Conservation (phyloP, 257 asterid species). For the Ligustrum vulgare region DNA sequence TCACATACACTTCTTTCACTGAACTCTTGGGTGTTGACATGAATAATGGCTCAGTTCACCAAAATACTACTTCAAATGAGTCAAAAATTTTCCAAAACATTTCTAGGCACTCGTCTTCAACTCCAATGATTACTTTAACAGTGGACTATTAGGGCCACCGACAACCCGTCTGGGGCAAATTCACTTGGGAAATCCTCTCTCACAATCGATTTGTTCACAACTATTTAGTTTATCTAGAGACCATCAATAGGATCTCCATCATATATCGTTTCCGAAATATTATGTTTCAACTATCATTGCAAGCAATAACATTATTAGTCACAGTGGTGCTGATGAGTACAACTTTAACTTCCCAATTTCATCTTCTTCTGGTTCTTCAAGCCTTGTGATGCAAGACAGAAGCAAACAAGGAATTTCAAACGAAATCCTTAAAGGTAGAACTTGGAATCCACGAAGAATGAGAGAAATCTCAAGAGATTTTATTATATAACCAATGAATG, state of each 20-base stretch:
- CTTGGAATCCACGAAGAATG: no score
- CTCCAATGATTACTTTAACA: slow-evolving; percentile 44
- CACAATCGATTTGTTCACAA: slow-evolving; percentile 35
- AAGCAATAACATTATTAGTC: neutral
- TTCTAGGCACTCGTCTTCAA: slow-evolving; percentile 41
- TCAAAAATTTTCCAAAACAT: slow-evolving; percentile 36
- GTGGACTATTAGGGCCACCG: slow-evolving; percentile 38
- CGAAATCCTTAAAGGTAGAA: no score
- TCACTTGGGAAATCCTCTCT: slow-evolving; percentile 28
- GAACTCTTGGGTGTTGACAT: slow-evolving; percentile 52
- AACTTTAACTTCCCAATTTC: slow-evolving; percentile 53
- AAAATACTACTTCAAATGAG: slow-evolving; percentile 20
- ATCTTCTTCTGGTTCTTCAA: slow-evolving; percentile 36
- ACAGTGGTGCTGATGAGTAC: slow-evolving; percentile 28
- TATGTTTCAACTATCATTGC: slow-evolving; percentile 26
- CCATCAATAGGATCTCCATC: slow-evolving; percentile 49
- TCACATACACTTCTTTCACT: slow-evolving; percentile 52
- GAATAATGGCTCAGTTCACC: slow-evolving; percentile 19
- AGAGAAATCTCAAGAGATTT: no score
- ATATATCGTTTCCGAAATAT: slow-evolving; percentile 52
- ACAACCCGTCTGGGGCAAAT: slow-evolving; percentile 32
- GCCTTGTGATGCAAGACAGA: no score
- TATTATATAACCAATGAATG: no score
- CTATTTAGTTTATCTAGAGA: slow-evolving; percentile 39
- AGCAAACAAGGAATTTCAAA: no score